Evolutionary conservation across 202 grass and related monocot species (phyloP).

Genomic region (Setaria viridis): DNA sequence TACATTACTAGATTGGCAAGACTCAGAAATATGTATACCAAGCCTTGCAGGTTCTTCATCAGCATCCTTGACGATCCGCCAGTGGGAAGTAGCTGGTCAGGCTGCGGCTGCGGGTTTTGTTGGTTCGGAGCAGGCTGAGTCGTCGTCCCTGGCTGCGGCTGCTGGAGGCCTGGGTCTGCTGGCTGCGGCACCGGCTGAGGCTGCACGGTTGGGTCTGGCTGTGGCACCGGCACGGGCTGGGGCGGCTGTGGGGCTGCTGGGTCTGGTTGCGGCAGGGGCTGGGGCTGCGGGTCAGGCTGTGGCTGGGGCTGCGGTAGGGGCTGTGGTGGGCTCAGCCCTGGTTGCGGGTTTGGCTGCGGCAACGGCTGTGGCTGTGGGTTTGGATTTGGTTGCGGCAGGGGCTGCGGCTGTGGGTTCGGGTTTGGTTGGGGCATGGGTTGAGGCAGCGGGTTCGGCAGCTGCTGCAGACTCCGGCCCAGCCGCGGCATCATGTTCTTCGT

Average conservation of each 20-base stretch:
- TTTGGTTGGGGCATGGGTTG: neutral
- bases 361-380: neutral
- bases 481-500: neutral
- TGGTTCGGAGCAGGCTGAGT: neutral
- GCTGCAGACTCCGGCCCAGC: neutral
- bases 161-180: neutral
- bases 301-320: neutral
- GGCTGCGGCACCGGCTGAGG: neutral
- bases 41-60: neutral
- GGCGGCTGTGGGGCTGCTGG: neutral
- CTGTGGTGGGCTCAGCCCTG: neutral
- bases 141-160: neutral
- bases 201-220: neutral
- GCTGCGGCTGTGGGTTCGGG: too few relatives aligned
- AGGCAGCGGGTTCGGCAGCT: neutral
- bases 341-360: neutral
- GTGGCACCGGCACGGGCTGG: neutral
- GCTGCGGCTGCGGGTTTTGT: neutral
- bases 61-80: neutral
- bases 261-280: neutral
- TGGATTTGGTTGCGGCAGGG: neutral
- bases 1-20: neutral
- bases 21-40: neutral
- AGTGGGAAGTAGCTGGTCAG: neutral
- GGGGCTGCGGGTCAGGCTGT: neutral